Evolutionary conservation across 1,284 basidiomycete genomes (phyloP), one percentile per base, ranked within the genome.

Genomic region (Moesziomyces globuligerus): DNA sequence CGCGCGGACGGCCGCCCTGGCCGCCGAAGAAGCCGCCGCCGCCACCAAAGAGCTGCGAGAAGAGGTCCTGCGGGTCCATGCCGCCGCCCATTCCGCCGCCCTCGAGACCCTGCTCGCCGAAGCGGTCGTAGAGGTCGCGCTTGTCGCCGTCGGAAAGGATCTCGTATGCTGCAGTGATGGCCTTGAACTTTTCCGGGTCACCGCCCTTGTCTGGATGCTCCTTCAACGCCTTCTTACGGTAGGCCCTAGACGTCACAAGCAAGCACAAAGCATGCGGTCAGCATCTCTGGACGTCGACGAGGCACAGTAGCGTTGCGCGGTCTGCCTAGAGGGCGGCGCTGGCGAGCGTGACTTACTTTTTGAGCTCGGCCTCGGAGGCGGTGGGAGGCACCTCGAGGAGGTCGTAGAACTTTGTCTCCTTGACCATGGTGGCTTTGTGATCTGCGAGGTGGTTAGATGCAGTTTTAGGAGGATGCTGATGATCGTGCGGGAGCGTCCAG

Each of bases 31-130:
- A 85, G 55, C 86, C 80, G 28, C 83, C 86, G 50, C 90, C 88
- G 49, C 87, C 87, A 61, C 87, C 92, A 78, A 98, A 99, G 56
- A 99, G 88, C 81, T 98, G 95, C 68, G 92, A 93, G 88, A 98
- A 99, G 39, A 99, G 88, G 85, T 99, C 95, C 89, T 94, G 84
- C 13, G 94, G 92, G 85, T 98, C 94, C 93, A 98, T 97, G 50
- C 94, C 94, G 62, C 93, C 93, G 59, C 83, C 83, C 65, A 84
- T 90, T 86, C 84, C 75, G 48, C 76, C 81, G 45, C 74, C 65
- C 82, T 88, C 87, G 44, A 98, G 85, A 46, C 94, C 96, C 67
- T 93, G 93, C 84, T 97, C 94, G 75, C 96, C 96, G 65, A 91
- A 90, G 62, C 91, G 85, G 86, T 99, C 95, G 81, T 99, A 98